Evolutionary conservation across 2,329 filamentous ascomycete genomes (phyloP), one percentile per base, ranked within the genome.

Genomic region (Ophiostoma tasmaniense): DNA sequence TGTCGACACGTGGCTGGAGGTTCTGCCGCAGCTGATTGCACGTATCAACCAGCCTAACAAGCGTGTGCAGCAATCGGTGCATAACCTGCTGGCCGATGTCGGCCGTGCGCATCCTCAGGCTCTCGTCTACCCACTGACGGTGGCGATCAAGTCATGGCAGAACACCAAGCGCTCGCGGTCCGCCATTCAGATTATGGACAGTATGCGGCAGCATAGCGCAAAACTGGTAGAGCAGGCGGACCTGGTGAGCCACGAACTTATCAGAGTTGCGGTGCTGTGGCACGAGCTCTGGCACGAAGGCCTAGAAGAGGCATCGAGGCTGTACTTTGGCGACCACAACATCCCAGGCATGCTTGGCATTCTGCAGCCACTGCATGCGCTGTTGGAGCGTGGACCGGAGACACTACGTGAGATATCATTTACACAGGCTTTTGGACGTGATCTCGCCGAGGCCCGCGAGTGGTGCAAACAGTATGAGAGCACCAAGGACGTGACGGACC

Each of bases 231-330:
- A 97, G 73, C 95, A 99, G 79, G 95, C 95, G 45, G 94, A 97
- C 76, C 84, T 93, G 64, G 93, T 99, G 73, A 98, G 94, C 77
- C 91, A 95, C 75, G 96, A 99, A 77, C 87, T 99, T 69, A 98
- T 99, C 76, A 89, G 95, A 67, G 96, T 99, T 70, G 95, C 95
- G 20, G 94, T 99, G 1, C 80, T 99, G 30, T 99, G 96, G 96
- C 95, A 99, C 76, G 95, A 99, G 76, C 90, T 96, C 73, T 99
- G 95, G 95, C 95, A 99, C 73, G 96, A 99, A 79, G 96, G 91
- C 35, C 84, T 99, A 20, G 95, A 99, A 79, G 96, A 99, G 80
- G 96, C 95, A 0, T 97, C 93, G 39, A 87, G 95, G 67, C 83
- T 99, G 22, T 99, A 98, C 82, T 99, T 99, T 79, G 95, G 94